Base-by-base conservation (phyloP, 192 early-diverging fungal species). In the Coemansia sp. region DNA sequence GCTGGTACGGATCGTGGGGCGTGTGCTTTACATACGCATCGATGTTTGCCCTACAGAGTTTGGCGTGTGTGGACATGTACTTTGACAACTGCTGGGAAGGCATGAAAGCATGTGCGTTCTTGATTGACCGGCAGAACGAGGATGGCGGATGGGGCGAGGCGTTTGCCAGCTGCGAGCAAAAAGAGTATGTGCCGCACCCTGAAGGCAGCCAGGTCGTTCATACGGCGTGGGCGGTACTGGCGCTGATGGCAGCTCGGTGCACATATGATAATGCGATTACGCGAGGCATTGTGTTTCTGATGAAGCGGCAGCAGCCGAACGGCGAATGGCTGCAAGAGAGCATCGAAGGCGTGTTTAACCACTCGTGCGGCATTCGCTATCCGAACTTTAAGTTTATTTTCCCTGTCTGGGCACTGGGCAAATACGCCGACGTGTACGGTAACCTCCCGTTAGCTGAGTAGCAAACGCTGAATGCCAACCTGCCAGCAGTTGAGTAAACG, bases 71-170 rank as follows among this genome's bases (percentile, higher is more conserved):
- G 19, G 95, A 93, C 7, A 88, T 92, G 80, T 83, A 62, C 41
- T 98, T 96, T 68, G 77, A 88, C 25, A 94, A 88, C 77, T 88
- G 86, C 82, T 89, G 84, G 74, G 79, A 75, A 48, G 83, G 89
- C 22, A 84, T 82, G 65, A 80, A 80, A 35, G 97, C 88, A 1
- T 99, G 97, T 68, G 90, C 94, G n/a, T 97, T 97, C 69, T 59
- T 99, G 54, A 77, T 95, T 21, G 85, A 89, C 8, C 92, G 92
- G 59, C 97, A 99, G 85, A 83, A 86, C 50, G 72, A 57, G 11
- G 97, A 99, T 67, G 97, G 97, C 62, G 97, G 97, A 4, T 99
- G 97, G 97, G 97, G 97, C 62, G 97, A 99, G 79, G 76, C 87
- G 11, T 99, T 94, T 82, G 89, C 92, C 72, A 82, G 80, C 65